A percentile compares a stretch with the other conserved stretches of the same genome.
Evolutionary conservation across 2,329 filamentous ascomycete genomes (phyloP).

Genomic region (Pseudopithomyces chartarum): DNA sequence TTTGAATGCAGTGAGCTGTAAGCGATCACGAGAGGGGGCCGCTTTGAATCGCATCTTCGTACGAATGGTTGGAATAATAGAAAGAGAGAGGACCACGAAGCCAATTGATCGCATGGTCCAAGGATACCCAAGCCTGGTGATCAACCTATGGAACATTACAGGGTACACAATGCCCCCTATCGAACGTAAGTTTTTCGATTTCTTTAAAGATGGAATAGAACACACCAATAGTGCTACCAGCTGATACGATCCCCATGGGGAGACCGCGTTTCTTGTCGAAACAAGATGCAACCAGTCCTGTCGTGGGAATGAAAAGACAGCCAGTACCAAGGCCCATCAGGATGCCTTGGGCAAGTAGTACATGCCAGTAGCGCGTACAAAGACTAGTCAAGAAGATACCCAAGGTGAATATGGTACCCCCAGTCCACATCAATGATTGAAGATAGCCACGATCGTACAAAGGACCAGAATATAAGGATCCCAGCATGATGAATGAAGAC

Average conservation of each 20-base stretch:
- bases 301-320: too few relatives aligned
- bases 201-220: not conserved
- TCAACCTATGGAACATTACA: not conserved
- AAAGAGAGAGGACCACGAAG: not conserved
- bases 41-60: not conserved
- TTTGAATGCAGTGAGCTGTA: not conserved
- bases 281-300: not conserved
- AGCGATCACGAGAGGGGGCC: not conserved
- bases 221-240: constrained; percentile 1
- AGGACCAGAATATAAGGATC: constrained; percentile 46
- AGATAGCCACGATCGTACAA: constrained; percentile 53
- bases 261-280: not conserved
- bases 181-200: not conserved
- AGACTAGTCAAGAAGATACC: not conserved
- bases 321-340: not conserved
- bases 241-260: not conserved
- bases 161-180: constrained; percentile 5
- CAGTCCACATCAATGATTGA: not conserved
- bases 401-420: not conserved
- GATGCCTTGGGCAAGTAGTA: not conserved
- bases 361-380: not conserved
- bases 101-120: not conserved
- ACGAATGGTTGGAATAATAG: not conserved
- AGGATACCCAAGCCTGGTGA: not conserved
- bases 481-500: not conserved